Base-by-base conservation (phyloP, 345 rosid species). In the Populus simonii region DNA sequence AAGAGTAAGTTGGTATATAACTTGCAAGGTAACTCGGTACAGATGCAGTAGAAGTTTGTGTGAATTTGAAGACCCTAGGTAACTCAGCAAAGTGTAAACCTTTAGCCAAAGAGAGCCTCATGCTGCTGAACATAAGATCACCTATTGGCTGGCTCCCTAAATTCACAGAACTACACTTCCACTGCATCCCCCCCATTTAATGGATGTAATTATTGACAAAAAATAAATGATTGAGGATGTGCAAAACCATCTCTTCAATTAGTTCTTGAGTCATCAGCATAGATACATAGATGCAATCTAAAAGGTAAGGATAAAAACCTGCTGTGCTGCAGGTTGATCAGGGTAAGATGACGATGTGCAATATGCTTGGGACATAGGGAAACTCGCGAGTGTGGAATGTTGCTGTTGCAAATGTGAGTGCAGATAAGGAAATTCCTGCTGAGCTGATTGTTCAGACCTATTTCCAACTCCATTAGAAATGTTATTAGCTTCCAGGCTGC, bases 261-360 rank as follows among this genome's bases (percentile, higher is more conserved):
- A 16, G 10, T 53, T 36, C 47, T 23, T 49, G 6, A 63, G 29
- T 36, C 35, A 45, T 41, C 7, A 49, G 36, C 4, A 11, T 22
- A n/a, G 18, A 43, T 55, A 7, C 39, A 9, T 29, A 57, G 18
- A 45, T 57, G 22, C 35, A 35, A 15, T 8, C 68, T 22, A 39
- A 59, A n/a, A 17, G 49, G 31, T 4, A 22, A 65, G 61, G 70
- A 65, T 33, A 4, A 71, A 69, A 79, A 92, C 98, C 97, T 92
- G 97, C 77, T 87, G 88, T n/a, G 84, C 78, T 35, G 87, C 81
- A 81, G 76, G 79, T 68, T 83, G 91, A 53, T 77, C 87, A 5
- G 72, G 80, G 81, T 84, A 88, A 71, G 87, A 69, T 68, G 89
- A 45, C 23, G 88, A 61, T 39, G 79, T 29, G 68, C 77, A 71